Evolutionary conservation across 257 asterid genomes (phyloP).

Genomic region (Nicotiana paniculata): DNA sequence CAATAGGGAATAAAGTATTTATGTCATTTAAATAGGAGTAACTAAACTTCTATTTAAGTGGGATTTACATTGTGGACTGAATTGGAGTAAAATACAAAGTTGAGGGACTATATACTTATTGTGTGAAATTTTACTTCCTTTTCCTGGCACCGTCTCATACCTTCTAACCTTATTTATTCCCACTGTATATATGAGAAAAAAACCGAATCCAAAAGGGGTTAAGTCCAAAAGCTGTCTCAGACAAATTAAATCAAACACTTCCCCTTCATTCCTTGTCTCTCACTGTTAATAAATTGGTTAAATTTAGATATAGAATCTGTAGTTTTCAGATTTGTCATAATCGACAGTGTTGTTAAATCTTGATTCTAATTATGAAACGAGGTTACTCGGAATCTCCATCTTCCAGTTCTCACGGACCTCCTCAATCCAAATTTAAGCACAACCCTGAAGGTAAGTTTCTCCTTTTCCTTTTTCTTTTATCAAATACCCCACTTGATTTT

Average conservation of each 20-base stretch:
- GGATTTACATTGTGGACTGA: background rate
- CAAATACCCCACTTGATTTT: background rate
- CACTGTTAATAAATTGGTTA: background rate
- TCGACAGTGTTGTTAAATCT: background rate
- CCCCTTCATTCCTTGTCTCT: background rate
- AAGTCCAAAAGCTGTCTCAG: background rate
- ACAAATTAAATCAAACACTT: background rate
- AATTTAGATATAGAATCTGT: background rate
- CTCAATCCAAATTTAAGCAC: slow-evolving; percentile 66
- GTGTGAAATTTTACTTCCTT: background rate
- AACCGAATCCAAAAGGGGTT: background rate
- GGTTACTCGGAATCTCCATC: slow-evolving; percentile 71
- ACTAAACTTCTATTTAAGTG: no score
- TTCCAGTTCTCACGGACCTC: slow-evolving; percentile 61
- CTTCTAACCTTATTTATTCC: no score
- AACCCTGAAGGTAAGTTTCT: slow-evolving; percentile 54
- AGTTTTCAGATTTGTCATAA: background rate
- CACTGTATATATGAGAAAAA: background rate
- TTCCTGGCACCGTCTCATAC: background rate
- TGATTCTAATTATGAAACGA: slow-evolving; percentile 55
- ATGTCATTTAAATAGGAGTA: no score
- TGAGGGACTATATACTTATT: background rate
- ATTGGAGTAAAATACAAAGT: background rate
- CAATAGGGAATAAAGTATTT: no score
- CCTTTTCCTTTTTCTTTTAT: background rate